Conservation (phyloP, 2,329 filamentous ascomycete genomes). For the Sclerotinia nivalis region DNA sequence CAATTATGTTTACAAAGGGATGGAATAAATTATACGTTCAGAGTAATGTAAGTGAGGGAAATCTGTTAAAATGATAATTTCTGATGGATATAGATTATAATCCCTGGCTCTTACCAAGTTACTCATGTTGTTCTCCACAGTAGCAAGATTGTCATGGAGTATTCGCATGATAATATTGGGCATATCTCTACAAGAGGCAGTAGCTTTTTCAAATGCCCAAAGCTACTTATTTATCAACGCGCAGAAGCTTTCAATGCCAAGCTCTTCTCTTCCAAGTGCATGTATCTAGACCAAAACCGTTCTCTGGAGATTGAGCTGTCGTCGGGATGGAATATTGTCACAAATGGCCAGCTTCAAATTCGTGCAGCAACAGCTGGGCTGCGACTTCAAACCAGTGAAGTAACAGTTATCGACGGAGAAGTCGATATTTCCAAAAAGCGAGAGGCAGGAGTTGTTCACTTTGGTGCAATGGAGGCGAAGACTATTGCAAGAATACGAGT, state of each 20-base stretch:
- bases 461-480: constrained; percentile 49
- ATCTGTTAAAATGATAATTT: not conserved
- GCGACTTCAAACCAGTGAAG: constrained; percentile 62
- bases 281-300: constrained; percentile 78
- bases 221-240: constrained; percentile 73
- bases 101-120: constrained; percentile 73
- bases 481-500: constrained; percentile 61
- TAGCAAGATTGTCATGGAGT: constrained; percentile 63
- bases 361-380: constrained; percentile 66
- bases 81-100: constrained; percentile 54
- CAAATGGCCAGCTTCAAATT: constrained; percentile 59
- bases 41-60: constrained; percentile 46
- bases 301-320: constrained; percentile 72
- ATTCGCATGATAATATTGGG: constrained; percentile 57
- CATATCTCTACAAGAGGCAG: constrained; percentile 27
- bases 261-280: constrained; percentile 65
- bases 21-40: constrained; percentile 47
- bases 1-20: constrained; percentile 50
- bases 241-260: constrained; percentile 67
- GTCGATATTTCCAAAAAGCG: constrained; percentile 51
- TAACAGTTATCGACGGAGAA: constrained; percentile 49
- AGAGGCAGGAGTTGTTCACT: constrained; percentile 55
- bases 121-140: constrained; percentile 68
- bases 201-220: constrained; percentile 58
- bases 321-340: constrained; percentile 72